Evolutionary conservation across 805 yeast genomes (phyloP), one percentile per base, ranked within the genome.

Genomic region (Ogataea ganodermae): DNA sequence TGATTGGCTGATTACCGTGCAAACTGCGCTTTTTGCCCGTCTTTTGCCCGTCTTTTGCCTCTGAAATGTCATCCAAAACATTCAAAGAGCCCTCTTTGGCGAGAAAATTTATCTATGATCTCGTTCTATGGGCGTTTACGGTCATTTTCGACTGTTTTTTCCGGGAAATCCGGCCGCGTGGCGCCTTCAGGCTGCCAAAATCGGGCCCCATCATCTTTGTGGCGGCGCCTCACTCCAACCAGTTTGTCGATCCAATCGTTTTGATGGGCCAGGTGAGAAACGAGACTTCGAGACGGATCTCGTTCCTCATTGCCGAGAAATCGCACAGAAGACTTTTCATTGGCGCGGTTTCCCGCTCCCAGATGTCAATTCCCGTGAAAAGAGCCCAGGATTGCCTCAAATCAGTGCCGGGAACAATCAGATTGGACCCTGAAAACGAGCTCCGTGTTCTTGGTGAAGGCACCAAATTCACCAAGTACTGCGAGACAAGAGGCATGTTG

Each of bases 361-460:
- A 89, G 53, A 75, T 84, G 69, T 74, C 96, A 1, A 94, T 94
- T 53, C 97, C 97, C 3, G 99, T 94, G 1, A 84, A 81, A 13
- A 78, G 99, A 57, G 90, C 97, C 2, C 98, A 94, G 65, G 99
- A 94, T 65, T 83, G 83, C 62, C 74, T 92, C 65, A 70, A 63
- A 26, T 63, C 71, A 3, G 95, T 83, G n/a, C 61, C 73, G 0
- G 98, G 98, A 2, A 73, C 70, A 42, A 82, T 91, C 20, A 73
- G 55, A 39, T 59, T 83, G 24, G 84, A 82, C 57, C 68, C 73
- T 28, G 75, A 75, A 4, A 66, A 68, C 21, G 70, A 66, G 20
- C 57, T 62, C 16, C 68, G 65, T 27, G 70, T 92, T 10, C 65
- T 67, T 21, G 97, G 97, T 6, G 63, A 61, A 37, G 84, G 77